Conservation (phyloP, 1,284 basidiomycete genomes). For the Pseudozyma flocculosa region DNA sequence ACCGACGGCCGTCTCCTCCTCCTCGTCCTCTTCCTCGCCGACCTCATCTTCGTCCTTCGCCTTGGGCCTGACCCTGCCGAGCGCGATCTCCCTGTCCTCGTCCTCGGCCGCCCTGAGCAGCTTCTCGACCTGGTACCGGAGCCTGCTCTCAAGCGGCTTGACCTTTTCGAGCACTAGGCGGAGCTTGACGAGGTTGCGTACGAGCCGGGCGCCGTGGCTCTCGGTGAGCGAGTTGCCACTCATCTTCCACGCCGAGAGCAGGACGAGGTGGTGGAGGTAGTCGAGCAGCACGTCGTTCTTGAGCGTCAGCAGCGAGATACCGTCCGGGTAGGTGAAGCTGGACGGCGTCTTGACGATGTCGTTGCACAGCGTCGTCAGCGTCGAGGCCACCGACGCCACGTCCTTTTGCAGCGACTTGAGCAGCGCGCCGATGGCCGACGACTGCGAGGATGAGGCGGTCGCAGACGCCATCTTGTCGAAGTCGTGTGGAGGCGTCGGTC, state of each 20-base stretch:
- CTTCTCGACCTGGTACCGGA: conserved; percentile 95
- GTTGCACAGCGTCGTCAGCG: conserved; percentile 19
- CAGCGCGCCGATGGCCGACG: conserved; percentile 2
- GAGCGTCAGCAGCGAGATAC: conserved; percentile 84
- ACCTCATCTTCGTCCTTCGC: conserved; percentile 59
- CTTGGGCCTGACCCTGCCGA: conserved; percentile 15
- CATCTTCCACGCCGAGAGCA: conserved; percentile 58
- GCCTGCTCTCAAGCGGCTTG: conserved; percentile 71
- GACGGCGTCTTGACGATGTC: conserved; percentile 12
- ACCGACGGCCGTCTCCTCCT: conserved; percentile 68
- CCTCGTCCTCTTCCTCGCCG: conserved; percentile 62
- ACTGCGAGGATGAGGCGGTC: conserved; percentile 15
- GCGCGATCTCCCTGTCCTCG: conserved; percentile 23
- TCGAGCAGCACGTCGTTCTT: conserved; percentile 84
- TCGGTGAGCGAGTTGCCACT: conserved; percentile 32
- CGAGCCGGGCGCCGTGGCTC: conserved; percentile 17
- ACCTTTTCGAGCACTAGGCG: conserved; percentile 60
- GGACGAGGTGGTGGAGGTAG: conserved; percentile 81
- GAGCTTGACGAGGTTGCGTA: conserved; percentile 39
- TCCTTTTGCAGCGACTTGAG: no score
- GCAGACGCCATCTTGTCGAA: conserved; percentile 10
- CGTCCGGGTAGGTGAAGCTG: conserved; percentile 60
- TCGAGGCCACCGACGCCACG: conserved; percentile 7
- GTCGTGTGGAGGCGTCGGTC: no score
- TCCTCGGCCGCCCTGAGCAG: conserved; percentile 53